These are phyloP conservation scores for Centella asiatica DNA, from an alignment of 129 eudicot genomes.

Conservation along the genomic window DNA sequence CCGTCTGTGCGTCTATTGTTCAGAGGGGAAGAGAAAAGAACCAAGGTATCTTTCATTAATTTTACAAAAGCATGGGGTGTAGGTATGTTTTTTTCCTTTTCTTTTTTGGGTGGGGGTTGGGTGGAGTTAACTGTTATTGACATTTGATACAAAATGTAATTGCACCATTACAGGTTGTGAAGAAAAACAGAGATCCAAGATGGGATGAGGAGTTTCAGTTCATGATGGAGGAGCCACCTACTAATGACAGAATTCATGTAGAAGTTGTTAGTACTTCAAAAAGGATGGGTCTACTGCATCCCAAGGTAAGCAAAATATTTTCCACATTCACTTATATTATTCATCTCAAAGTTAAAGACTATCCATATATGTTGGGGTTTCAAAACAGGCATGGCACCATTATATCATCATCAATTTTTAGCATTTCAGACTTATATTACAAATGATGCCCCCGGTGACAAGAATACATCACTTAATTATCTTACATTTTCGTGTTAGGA, in stretches of 20 bases:
- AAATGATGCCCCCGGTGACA: background rate
- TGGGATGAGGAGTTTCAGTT: conserved; percentile 87
- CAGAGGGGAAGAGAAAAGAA: conserved; percentile 80
- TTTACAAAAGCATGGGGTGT: background rate
- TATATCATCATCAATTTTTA: too few relatives aligned
- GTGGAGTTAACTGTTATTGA: too few relatives aligned
- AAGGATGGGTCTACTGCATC: conserved; percentile 70
- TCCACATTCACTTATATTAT: background rate
- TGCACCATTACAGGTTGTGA: conserved; percentile 32
- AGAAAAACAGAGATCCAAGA: conserved; percentile 85
- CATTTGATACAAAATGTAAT: too few relatives aligned
- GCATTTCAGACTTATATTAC: too few relatives aligned
- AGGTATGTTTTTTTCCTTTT: background rate
- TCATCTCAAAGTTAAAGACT: too few relatives aligned
- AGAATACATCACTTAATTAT: background rate
- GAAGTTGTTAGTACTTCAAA: conserved; percentile 74
- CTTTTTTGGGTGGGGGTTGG: too few relatives aligned
- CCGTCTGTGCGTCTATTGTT: conserved; percentile 73
- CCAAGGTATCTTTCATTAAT: conserved; percentile 46
- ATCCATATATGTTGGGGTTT: too few relatives aligned
- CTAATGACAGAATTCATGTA: conserved; percentile 60
- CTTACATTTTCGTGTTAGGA: conserved; percentile 34
- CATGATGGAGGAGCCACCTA: conserved; percentile 81
- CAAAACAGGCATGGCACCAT: too few relatives aligned
- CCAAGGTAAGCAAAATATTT: conserved; percentile 53